phyloP scores from a whole-genome alignment of 768 basidiomycete genomes.

The Pisolithus microcarpus region DNA sequence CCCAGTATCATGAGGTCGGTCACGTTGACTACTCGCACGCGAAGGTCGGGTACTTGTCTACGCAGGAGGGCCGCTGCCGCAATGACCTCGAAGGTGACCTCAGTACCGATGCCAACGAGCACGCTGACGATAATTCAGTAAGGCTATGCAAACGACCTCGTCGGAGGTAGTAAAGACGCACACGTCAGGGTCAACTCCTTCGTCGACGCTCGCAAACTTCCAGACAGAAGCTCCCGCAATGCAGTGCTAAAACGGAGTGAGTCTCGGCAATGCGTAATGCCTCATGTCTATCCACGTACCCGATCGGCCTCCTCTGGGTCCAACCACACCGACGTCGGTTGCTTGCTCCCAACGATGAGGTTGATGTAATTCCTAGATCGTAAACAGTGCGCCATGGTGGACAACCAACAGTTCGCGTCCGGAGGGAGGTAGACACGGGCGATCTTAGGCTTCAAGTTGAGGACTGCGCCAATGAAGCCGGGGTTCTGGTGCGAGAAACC shows the following conservation, averaged over 20 bases:
- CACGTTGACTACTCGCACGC: conserved; percentile 83
- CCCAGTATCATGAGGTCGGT: conserved; percentile 84
- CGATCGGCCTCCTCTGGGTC: conserved; percentile 66
- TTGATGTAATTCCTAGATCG: conserved; percentile 82
- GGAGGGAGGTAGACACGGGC: conserved; percentile 82
- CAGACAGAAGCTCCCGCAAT: conserved; percentile 82
- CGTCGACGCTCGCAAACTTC: conserved; percentile 73
- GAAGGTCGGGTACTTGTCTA: conserved; percentile 58
- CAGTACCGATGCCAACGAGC: conserved; percentile 81
- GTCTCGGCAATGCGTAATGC: conserved; percentile 5
- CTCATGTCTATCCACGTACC: conserved; percentile 27
- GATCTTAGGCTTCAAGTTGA: conserved; percentile 63
- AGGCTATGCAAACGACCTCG: not conserved
- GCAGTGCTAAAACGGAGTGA: conserved; percentile 49
- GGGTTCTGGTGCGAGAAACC: conserved; percentile 89
- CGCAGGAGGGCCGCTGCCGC: conserved; percentile 77
- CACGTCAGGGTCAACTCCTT: conserved; percentile 68
- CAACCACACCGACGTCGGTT: conserved; percentile 74
- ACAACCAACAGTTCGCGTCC: conserved; percentile 84
- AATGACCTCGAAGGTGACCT: conserved; percentile 84
- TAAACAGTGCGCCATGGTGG: conserved; percentile 78
- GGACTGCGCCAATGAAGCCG: conserved; percentile 79
- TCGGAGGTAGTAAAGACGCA: conserved; percentile 23
- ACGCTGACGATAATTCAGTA: conserved; percentile 36
- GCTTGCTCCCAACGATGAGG: conserved; percentile 85